A percentile compares a stretch with the other conserved stretches of the same genome.
phyloP scores from a whole-genome alignment of 2,329 filamentous ascomycete genomes.

The Fusarium verrucosum region DNA sequence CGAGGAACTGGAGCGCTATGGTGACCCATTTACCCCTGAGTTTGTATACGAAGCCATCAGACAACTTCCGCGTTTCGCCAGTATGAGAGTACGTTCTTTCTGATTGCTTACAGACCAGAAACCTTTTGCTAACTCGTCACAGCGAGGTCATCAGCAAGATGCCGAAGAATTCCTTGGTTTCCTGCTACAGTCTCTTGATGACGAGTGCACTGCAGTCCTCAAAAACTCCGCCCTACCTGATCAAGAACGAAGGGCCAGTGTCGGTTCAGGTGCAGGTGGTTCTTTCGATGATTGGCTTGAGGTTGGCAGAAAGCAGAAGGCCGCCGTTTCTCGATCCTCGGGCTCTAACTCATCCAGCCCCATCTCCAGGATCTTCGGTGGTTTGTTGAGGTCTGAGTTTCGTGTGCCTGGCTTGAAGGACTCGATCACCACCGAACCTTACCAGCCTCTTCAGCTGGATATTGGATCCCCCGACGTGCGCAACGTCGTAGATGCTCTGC shows the following conservation, averaged over 20 bases:
- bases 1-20: slow-evolving; percentile 87
- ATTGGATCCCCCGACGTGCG: slow-evolving; percentile 87
- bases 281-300: slow-evolving; percentile 78
- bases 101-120: too few species aligned
- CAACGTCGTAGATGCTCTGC: slow-evolving; percentile 92
- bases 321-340: slow-evolving; percentile 85
- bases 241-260: slow-evolving; percentile 44
- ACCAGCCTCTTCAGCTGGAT: slow-evolving; percentile 92
- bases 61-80: slow-evolving; percentile 84
- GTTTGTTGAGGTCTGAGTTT: slow-evolving; percentile 88
- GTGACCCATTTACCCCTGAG: slow-evolving; percentile 90
- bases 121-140: slow-evolving; percentile 27
- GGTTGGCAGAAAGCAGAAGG: slow-evolving; percentile 90
- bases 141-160: slow-evolving; percentile 96
- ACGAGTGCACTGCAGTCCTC: slow-evolving; percentile 87
- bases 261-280: slow-evolving; percentile 45
- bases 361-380: slow-evolving; percentile 93
- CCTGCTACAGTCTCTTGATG: slow-evolving; percentile 88
- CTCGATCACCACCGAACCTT: slow-evolving; percentile 92
- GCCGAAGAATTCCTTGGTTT: slow-evolving; percentile 97
- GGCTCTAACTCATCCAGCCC: slow-evolving; percentile 81
- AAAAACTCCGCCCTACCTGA: slow-evolving; percentile 45
- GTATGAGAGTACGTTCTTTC: slow-evolving; percentile 78
- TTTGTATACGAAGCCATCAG: slow-evolving; percentile 95
- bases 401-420: slow-evolving; percentile 86